These are phyloP conservation scores for Trematosphaeria pertusa DNA, from an alignment of 2,329 filamentous ascomycete species.

Conservation along the genomic window DNA sequence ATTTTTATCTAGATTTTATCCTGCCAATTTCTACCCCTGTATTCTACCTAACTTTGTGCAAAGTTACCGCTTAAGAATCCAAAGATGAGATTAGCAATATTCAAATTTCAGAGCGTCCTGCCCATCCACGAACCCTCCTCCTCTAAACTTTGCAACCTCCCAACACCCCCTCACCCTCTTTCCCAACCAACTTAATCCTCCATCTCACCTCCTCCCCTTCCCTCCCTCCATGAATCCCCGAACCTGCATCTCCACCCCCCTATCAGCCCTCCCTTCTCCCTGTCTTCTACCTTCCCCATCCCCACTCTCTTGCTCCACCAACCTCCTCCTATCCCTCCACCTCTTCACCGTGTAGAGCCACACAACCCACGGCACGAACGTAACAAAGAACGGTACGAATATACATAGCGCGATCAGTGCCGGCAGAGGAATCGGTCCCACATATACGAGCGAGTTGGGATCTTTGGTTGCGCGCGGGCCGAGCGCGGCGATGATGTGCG, in stretches of 20 bases:
- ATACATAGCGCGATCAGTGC: conserved; percentile 13
- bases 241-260: conserved; percentile 7
- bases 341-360: conserved; percentile 3
- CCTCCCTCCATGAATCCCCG: not conserved
- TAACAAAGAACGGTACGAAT: conserved; percentile 10
- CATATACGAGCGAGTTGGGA: not conserved
- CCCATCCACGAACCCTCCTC: no score
- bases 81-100: no score
- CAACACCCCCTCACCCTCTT: no score
- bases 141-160: no score
- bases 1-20: no score
- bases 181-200: not conserved
- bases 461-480: not conserved
- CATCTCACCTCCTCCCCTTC: not conserved
- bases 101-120: no score
- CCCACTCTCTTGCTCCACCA: not conserved
- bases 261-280: not conserved
- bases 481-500: not conserved
- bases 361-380: not conserved
- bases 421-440: conserved; percentile 11
- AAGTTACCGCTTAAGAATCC: no score
- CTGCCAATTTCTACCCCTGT: no score
- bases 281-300: not conserved
- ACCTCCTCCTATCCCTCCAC: not conserved
- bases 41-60: no score